These are phyloP conservation scores for Stagonosporopsis tanaceti DNA, from an alignment of 2,329 filamentous ascomycete genomes.

Conservation along the genomic window DNA sequence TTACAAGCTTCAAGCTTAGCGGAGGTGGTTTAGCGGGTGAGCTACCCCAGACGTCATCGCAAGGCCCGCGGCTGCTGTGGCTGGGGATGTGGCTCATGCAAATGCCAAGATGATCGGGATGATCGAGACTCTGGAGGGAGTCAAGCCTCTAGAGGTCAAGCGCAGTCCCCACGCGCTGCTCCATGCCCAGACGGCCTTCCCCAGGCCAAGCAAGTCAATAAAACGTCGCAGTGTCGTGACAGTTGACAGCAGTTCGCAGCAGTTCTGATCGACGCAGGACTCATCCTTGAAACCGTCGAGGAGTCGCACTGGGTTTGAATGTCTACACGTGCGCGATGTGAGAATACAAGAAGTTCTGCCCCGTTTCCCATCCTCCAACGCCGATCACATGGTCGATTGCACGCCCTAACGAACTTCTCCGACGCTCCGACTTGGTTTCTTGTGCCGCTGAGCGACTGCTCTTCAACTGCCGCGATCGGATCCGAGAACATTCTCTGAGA, in stretches of 20 bases:
- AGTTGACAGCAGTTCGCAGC: slow-evolving; percentile 19
- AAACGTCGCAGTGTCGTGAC: slow-evolving; percentile 11
- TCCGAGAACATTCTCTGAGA: slow-evolving; percentile 1
- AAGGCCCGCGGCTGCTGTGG: slow-evolving; percentile 12
- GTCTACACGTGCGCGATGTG: background rate
- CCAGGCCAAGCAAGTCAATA: slow-evolving; percentile 23
- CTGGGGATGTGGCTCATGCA: background rate
- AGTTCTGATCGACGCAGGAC: slow-evolving; percentile 1
- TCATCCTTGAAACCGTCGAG: background rate
- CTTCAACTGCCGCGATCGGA: slow-evolving; percentile 18
- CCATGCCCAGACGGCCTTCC: slow-evolving; percentile 21
- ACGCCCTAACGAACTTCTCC: slow-evolving; percentile 7
- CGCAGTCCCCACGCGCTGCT: slow-evolving; percentile 14
- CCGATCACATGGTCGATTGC: background rate
- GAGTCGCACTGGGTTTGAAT: background rate
- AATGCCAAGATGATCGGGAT: background rate
- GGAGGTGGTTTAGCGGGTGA: slow-evolving; percentile 5
- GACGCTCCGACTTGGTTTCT: slow-evolving; percentile 9
- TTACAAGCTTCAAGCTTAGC: too few species aligned
- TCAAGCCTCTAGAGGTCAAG: slow-evolving; percentile 17
- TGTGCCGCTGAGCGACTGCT: background rate
- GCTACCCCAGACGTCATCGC: slow-evolving; percentile 16
- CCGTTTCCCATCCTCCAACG: background rate
- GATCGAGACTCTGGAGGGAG: slow-evolving; percentile 2
- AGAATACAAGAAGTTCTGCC: background rate